A percentile compares a stretch with the other conserved stretches of the same genome.
phyloP scores from a whole-genome alignment of 331 rosid genomes.

The Acacia pycnantha region DNA sequence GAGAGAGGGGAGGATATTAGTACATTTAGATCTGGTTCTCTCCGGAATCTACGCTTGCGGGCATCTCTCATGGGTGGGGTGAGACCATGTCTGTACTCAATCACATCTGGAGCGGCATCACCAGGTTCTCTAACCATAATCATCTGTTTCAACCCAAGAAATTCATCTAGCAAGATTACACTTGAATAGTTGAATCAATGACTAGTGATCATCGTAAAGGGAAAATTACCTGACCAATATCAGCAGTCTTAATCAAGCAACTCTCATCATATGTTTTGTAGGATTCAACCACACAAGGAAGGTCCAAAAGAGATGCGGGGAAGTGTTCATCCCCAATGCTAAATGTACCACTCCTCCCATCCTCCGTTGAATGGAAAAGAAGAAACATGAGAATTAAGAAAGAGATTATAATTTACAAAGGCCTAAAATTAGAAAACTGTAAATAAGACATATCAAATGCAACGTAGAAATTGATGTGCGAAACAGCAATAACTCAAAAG shows the following conservation, averaged over 20 bases:
- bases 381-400: not conserved
- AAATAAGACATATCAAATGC: not conserved
- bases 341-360: constrained; percentile 64
- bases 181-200: not conserved
- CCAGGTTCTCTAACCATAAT: constrained; percentile 70
- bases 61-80: constrained; percentile 99
- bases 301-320: constrained; percentile 72
- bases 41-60: constrained; percentile 88
- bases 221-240: constrained; percentile 59
- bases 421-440: not conserved
- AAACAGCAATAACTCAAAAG: not conserved
- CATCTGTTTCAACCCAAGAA: constrained; percentile 46
- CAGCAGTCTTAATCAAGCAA: constrained; percentile 60
- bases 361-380: constrained; percentile 35
- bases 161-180: not conserved
- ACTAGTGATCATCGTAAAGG: not conserved
- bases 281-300: constrained; percentile 70
- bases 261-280: constrained; percentile 71
- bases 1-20: constrained; percentile 19
- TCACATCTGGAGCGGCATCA: constrained; percentile 54
- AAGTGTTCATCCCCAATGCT: constrained; percentile 56
- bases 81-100: constrained; percentile 87
- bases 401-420: not conserved
- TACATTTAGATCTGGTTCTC: constrained; percentile 95
- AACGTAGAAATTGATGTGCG: not conserved